Conservation (phyloP, 257 asterid species). For the Fraxinus quadrangulata region DNA sequence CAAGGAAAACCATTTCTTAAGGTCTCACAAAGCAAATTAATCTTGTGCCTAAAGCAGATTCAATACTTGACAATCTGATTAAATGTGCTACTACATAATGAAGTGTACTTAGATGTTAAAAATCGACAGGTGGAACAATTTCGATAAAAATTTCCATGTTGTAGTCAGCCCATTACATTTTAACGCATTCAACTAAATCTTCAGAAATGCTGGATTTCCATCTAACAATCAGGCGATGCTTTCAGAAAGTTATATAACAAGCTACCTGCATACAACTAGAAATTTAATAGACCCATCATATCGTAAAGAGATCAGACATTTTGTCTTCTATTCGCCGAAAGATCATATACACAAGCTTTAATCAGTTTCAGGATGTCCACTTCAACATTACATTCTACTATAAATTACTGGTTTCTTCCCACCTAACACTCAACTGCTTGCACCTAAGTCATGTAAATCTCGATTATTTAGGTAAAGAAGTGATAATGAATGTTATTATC, state of each 20-base stretch:
- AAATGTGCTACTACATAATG: neutral
- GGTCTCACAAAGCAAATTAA: neutral
- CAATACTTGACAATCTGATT: neutral
- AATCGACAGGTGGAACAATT: neutral
- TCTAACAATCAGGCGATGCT: neutral
- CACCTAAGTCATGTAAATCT: neutral
- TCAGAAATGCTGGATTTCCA: neutral
- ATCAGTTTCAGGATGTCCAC: neutral
- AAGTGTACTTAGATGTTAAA: neutral
- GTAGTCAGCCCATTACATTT: neutral
- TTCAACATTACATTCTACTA: neutral
- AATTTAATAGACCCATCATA: neutral
- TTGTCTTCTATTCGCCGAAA: neutral
- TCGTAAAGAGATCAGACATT: neutral
- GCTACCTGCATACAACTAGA: neutral
- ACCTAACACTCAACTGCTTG: neutral
- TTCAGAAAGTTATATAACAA: no score
- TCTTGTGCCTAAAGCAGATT: neutral
- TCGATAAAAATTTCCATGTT: neutral
- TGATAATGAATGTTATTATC: neutral
- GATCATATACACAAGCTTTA: neutral
- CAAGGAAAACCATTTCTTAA: constrained; percentile 39
- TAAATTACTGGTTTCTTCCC: neutral
- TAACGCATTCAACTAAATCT: neutral
- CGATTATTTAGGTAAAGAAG: neutral